Conservation (phyloP, 768 basidiomycete species). For the Ramaria rubella region DNA sequence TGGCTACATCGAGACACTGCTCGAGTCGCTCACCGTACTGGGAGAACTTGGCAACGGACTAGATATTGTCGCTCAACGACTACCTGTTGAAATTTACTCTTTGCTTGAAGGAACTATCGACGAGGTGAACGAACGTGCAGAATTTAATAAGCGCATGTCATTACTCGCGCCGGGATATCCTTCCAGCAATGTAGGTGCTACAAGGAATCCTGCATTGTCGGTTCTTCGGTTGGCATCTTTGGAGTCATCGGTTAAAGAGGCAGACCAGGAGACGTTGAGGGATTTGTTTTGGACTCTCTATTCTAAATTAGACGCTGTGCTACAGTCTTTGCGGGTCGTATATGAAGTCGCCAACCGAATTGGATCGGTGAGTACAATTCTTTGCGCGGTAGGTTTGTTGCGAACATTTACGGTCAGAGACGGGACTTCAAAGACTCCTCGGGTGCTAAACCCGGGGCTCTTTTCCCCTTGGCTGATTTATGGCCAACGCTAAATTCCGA, state of each 20-base stretch:
- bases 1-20: slow-evolving; percentile 82
- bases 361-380: slow-evolving; percentile 61
- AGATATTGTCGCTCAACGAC: slow-evolving; percentile 76
- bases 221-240: slow-evolving; percentile 61
- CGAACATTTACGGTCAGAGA: slow-evolving; percentile 44
- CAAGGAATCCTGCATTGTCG: slow-evolving; percentile 9
- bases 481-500: slow-evolving; percentile 88
- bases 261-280: slow-evolving; percentile 77
- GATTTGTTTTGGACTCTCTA: slow-evolving; percentile 98
- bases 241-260: slow-evolving; percentile 63
- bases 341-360: slow-evolving; percentile 90
- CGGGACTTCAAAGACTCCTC: slow-evolving; percentile 88
- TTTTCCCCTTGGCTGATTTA: slow-evolving; percentile 81
- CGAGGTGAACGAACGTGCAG: slow-evolving; percentile 87
- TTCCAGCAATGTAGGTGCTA: slow-evolving; percentile 43
- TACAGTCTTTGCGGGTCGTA: slow-evolving; percentile 83
- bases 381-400: neutral
- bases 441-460: slow-evolving; percentile 62
- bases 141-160: slow-evolving; percentile 58
- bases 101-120: slow-evolving; percentile 83
- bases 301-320: slow-evolving; percentile 90
- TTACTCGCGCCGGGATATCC: slow-evolving; percentile 29
- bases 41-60: slow-evolving; percentile 82
- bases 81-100: slow-evolving; percentile 75
- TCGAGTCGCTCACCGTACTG: slow-evolving; percentile 89